phyloP scores from a whole-genome alignment of 768 basidiomycete genomes.

The Hortiboletus campestris region DNA sequence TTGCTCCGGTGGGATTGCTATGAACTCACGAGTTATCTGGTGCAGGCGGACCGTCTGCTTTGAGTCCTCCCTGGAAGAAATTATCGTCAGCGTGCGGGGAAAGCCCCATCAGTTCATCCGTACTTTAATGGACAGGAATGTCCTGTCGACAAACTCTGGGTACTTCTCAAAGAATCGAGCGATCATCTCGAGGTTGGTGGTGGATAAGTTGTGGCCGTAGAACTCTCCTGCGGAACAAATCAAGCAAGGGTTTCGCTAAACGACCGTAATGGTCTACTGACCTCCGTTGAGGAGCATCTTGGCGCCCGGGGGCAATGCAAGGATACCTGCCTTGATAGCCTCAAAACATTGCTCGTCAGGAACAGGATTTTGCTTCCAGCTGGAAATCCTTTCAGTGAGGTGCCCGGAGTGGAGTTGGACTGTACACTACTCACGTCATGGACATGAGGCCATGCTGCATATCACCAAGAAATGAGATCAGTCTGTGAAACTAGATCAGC shows the following conservation, averaged over 20 bases:
- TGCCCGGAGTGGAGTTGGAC: not conserved
- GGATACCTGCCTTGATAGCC: slow-evolving; percentile 53
- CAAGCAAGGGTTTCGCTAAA: not conserved
- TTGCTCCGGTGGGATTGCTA: not conserved
- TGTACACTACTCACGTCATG: slow-evolving; percentile 44
- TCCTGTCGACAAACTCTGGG: slow-evolving; percentile 34
- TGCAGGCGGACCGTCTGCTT: not conserved
- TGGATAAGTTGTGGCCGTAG: slow-evolving; percentile 44
- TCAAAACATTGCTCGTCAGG: slow-evolving; percentile 62
- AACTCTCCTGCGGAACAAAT: slow-evolving; percentile 44
- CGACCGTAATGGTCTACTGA: slow-evolving; percentile 9
- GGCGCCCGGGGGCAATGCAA: slow-evolving; percentile 39
- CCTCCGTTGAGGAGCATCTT: slow-evolving; percentile 55
- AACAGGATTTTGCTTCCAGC: slow-evolving; percentile 44
- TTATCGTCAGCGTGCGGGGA: not conserved
- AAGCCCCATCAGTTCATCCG: not conserved
- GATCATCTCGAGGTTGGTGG: slow-evolving; percentile 50
- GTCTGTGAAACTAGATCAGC: not conserved
- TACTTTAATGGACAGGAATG: slow-evolving; percentile 38
- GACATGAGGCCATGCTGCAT: slow-evolving; percentile 51
- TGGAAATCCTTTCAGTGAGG: slow-evolving; percentile 7
- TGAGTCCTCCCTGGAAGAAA: slow-evolving; percentile 11
- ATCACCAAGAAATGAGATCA: not conserved
- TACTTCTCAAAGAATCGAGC: slow-evolving; percentile 47
- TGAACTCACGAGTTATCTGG: slow-evolving; percentile 30